Conservation (phyloP, 2,329 filamentous ascomycete species). For the Bipolaris bicolor region DNA sequence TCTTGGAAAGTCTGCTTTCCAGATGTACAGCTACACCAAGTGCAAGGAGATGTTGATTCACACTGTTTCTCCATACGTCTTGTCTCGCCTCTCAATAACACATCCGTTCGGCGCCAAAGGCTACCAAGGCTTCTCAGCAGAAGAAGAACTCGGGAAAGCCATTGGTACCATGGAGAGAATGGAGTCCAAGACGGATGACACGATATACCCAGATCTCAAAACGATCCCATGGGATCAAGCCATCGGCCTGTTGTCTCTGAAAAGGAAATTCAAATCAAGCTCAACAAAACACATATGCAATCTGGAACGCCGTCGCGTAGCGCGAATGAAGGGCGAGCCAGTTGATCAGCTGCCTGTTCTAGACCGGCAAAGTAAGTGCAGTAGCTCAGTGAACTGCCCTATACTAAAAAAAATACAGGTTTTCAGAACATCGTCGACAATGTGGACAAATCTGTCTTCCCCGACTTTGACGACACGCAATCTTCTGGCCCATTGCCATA, state of each 20-base stretch:
- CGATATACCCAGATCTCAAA: slow-evolving; percentile 35
- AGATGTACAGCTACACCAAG: slow-evolving; percentile 33
- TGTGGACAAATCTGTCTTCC: slow-evolving; percentile 35
- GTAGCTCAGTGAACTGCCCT: not conserved
- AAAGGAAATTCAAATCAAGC: slow-evolving; percentile 33
- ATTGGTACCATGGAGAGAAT: slow-evolving; percentile 39
- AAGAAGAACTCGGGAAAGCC: slow-evolving; percentile 36
- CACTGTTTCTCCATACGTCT: slow-evolving; percentile 38
- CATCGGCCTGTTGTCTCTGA: slow-evolving; percentile 32
- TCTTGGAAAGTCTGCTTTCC: slow-evolving; percentile 38
- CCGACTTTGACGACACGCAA: slow-evolving; percentile 24
- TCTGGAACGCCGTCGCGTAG: slow-evolving; percentile 41
- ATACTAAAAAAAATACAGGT: slow-evolving; percentile 24
- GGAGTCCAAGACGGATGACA: slow-evolving; percentile 33
- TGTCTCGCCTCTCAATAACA: slow-evolving; percentile 41
- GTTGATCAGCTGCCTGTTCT: slow-evolving; percentile 28
- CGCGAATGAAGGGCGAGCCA: slow-evolving; percentile 36
- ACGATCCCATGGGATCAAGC: slow-evolving; percentile 40
- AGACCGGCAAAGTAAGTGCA: slow-evolving; percentile 26
- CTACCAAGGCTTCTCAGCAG: slow-evolving; percentile 36
- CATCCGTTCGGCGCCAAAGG: slow-evolving; percentile 43
- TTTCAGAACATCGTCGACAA: slow-evolving; percentile 33
- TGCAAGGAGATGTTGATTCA: slow-evolving; percentile 47
- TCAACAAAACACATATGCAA: slow-evolving; percentile 42
- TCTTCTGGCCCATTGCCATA: slow-evolving; percentile 10